phyloP scores from a whole-genome alignment of 306 rosid species.

The Quillaja saponaria region DNA sequence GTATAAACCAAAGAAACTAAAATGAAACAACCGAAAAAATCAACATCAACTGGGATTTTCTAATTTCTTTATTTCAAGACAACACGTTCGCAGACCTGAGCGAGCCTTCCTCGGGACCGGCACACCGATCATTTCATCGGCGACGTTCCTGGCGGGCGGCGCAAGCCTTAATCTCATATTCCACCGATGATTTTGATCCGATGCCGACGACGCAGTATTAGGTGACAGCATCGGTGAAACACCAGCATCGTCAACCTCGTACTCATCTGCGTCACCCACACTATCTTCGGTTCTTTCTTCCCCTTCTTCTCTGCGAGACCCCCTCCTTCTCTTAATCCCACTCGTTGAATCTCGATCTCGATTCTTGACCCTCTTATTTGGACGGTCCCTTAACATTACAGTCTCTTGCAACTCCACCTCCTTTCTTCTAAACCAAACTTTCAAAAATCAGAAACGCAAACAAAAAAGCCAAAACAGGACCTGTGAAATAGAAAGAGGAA shows the following conservation, averaged over 20 bases:
- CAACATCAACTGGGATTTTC: background rate
- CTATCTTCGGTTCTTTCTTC: constrained; percentile 46
- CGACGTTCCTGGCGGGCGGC: constrained; percentile 34
- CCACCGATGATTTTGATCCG: constrained; percentile 48
- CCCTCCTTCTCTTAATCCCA: constrained; percentile 49
- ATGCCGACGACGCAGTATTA: constrained; percentile 15
- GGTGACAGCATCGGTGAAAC: constrained; percentile 38
- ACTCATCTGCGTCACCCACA: constrained; percentile 43
- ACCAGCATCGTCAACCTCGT: constrained; percentile 35
- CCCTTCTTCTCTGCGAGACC: constrained; percentile 40
- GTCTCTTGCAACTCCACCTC: constrained; percentile 41
- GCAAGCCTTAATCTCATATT: constrained; percentile 22
- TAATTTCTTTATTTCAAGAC: background rate
- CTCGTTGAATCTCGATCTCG: constrained; percentile 34
- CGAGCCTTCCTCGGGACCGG: constrained; percentile 78
- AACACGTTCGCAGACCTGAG: constrained; percentile 48
- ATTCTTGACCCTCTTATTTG: constrained; percentile 40
- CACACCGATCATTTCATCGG: constrained; percentile 54
- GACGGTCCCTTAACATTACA: constrained; percentile 32
- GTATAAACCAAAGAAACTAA: background rate
- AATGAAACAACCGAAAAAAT: background rate
- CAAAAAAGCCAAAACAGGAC: background rate
- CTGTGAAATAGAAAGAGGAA: background rate
- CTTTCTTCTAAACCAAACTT: constrained; percentile 36
- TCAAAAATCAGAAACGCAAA: background rate